Evolutionary conservation across 2,329 filamentous ascomycete species (phyloP).

Genomic region (Sclerotinia subarctica): DNA sequence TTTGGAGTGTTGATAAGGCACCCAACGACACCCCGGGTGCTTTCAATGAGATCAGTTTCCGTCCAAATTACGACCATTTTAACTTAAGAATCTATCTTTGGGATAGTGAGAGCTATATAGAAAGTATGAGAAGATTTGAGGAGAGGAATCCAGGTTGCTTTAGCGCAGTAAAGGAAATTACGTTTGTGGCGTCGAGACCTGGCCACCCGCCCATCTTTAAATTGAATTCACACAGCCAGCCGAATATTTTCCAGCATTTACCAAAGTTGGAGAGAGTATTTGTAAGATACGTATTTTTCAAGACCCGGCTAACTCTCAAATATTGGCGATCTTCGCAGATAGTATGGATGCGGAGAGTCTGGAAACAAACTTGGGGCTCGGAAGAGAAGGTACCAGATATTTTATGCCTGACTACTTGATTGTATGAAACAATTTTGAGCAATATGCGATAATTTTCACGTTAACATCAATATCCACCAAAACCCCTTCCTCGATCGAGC

Average conservation of each 20-base stretch:
- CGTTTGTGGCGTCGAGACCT: not conserved
- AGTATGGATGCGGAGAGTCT: not conserved
- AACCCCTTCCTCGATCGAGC: not conserved
- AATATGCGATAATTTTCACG: not conserved
- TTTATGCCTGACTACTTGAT: not conserved
- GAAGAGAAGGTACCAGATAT: not conserved
- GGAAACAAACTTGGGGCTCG: not conserved
- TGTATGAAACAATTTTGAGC: not conserved
- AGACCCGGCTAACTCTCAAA: no score
- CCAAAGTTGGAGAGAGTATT: not conserved
- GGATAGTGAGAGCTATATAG: not conserved
- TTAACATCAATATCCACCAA: not conserved
- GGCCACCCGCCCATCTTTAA: no score
- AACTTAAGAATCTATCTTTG: not conserved
- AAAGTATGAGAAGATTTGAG: not conserved
- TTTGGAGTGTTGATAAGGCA: not conserved
- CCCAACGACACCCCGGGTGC: no score
- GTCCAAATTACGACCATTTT: not conserved
- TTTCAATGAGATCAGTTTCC: not conserved
- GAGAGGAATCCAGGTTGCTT: not conserved
- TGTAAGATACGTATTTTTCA: not conserved
- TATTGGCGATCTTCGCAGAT: no score
- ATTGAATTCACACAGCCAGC: no score
- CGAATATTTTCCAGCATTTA: not conserved
- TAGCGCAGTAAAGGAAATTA: not conserved